Base-by-base conservation (phyloP, 208 protist species). In the Trypanosoma rangeli region DNA sequence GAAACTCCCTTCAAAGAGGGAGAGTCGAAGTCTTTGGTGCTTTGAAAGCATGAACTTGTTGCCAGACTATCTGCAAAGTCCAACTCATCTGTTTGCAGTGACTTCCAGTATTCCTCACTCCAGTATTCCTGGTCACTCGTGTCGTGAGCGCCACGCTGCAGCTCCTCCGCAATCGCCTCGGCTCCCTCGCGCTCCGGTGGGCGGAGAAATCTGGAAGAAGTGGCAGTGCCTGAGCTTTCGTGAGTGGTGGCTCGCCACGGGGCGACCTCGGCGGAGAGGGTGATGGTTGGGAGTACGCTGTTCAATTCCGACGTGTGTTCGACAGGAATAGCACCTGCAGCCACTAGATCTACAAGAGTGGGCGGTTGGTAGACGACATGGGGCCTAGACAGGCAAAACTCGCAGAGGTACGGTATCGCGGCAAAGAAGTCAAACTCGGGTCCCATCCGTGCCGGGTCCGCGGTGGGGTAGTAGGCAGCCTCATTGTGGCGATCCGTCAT, bases 61-160 rank as follows among this genome's bases (percentile, higher is more conserved):
- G 28, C 29, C 28, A 49, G 5, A 35, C 57, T 62, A 3, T 24
- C 57, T 7, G 0, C 35, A 28, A 20, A 39, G 28, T 37, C 28
- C 26, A 35, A 18, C 55, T 31, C 64, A 71, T 54, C 59, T 42
- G 48, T 61, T 73, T 76, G 28, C 59, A 91, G 44, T 13, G 78
- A 57, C 54, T 69, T 64, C 86, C 86, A 91, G 64, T 85, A 91
- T 31, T 86, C 80, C 15, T 78, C 75, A 42, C 85, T 85, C 82
- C 82, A 88, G 54, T 83, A 88, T 15, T 77, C 83, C 67, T 91
- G 79, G 63, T 91, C 85, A 20, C 64, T 70, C 16, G 74, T 39
- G 26, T 26, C 56, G 28, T 46, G 60, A 0, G 2, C 18, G 31
- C 65, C 63, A 5, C 52, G 50, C 33, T 77, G 76, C 31, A 74